Base-by-base conservation (phyloP, 2,329 filamentous ascomycete species). In the Aspergillus ochraceus region DNA sequence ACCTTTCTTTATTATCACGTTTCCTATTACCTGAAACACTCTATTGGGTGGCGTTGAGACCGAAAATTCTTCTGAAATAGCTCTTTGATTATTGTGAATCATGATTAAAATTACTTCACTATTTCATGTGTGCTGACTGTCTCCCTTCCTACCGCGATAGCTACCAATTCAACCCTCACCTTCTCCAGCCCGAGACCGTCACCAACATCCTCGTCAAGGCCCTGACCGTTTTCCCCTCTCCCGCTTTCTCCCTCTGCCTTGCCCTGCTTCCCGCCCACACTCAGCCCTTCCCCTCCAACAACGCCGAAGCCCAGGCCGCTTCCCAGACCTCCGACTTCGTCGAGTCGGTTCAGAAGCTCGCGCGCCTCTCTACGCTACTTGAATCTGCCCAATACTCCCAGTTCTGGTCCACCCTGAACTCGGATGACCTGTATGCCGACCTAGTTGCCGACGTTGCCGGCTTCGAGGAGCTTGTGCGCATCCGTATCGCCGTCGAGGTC, bases 81-180 rank as follows among this genome's bases (percentile, higher is more conserved):
- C 59, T 32, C 19, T 46, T 9, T 26, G 42, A 50, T 42, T 10
- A 58, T 19, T 6, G n/a, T n/a, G 14, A 29, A 32, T 58, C 32
- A 17, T 42, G 6, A n/a, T 12, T 56, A n/a, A n/a, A 3, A 36
- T 52, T 49, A 12, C 12, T 19, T 10, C 19, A n/a, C 17, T 6
- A 10, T 30, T 51, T 4, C 24, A 11, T 26, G 29, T 12, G 45
- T 29, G 30, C 46, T 53, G 36, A 49, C 54, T 20, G 50, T 32
- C 26, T 29, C 26, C 24, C 32, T 42, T 66, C 26, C 36, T 39
- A 26, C 24, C 19, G 14, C n/a, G 46, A 62, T 70, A 99, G 95
- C 67, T 99, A 99, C 86, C 96, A 99, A 83, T 97, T 99, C 83
- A 99, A 99, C 87, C 95, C 95, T 55, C 93, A 98, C 83, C 91